Evolutionary conservation across 2,329 filamentous ascomycete genomes (phyloP), one percentile per base, ranked within the genome.

Genomic region (Pseudocercospora musae): DNA sequence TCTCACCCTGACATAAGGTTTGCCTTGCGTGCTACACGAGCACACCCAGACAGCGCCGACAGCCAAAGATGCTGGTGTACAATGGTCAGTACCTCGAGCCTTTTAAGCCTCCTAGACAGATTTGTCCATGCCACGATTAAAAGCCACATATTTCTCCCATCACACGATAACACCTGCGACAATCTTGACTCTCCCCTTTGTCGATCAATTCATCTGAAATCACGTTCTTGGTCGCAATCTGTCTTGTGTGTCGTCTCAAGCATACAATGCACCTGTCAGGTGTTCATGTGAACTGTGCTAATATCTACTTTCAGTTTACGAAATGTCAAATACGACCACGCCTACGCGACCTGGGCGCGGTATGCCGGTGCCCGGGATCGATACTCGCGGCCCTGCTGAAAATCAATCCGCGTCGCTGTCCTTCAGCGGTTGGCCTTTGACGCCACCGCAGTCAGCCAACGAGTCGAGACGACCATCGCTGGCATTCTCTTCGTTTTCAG

Each of bases 391-490:
- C n/a, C 27, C 62, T 11, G 48, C 57, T 42, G 63, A 66, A 15
- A 60, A 64, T 49, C 40, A 59, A 52, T 44, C 61, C 8, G 57
- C 60, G 15, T 61, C 66, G 11, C 37, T 66, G 11, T 46, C 57
- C 2, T 67, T 65, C 60, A 62, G 50, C 21, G 66, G 67, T 20
- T 71, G 62, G 66, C 66, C 65, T 13, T 44, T 69, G 5, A 73
- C 72, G 40, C 71, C 72, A 11, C 70, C 71, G 9, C 69, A 69
- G 23, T 70, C 72, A 20, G 66, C 66, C 13, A 60, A 68, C 40
- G 70, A 73, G n/a, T 71, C 70, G 15, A 66, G 71, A 50, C 59
- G 70, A 18, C 69, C 68, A 9, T 72, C 72, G 13, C 37, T 71
- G 18, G 66, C 67, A 18, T 69, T 62, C 42, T 69, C 69, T 23